Evolutionary conservation across 345 rosid genomes (phyloP), one percentile per base, ranked within the genome.

Genomic region (Eucalyptus pauciflora): DNA sequence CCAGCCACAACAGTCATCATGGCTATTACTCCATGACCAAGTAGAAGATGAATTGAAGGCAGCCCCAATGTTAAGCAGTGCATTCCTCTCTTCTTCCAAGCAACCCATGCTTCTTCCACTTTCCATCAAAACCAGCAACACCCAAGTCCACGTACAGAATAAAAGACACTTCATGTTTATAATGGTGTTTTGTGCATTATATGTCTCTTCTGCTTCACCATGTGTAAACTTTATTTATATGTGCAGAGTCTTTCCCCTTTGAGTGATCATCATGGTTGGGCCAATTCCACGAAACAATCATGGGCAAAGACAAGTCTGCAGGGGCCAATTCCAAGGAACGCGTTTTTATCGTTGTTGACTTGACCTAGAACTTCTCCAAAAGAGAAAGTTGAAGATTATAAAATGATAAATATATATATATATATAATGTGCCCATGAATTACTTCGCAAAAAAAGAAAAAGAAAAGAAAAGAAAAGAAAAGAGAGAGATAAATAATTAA

Each of bases 21-120:
- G 0, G 25, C 29, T 2, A 4, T 58, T 3, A 5, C 13, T 3
- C 64, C 64, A 54, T 3, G 10, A 54, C 4, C 0, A 0, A 54
- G 1, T 0, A 54, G 10, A 54, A 20, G 25, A 54, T 4, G 2
- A 1, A 54, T 24, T 58, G 64, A 54, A 20, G 10, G 25, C 58
- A 3, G 2, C n/a, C n/a, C 25, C 1, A 58, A 58, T 58, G 3
- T 25, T 58, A 3, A 58, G 64, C 2, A 58, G 14, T 58, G 64
- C 64, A 24, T 58, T 58, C 64, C 29, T 58, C n/a, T 58, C n/a
- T 24, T 25, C 64, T 22, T 58, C 64, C n/a, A 58, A 58, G 64
- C 64, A 58, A 10, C 64, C 64, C 64, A 8, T 58, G 64, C 64
- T 58, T 24, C 64, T 58, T 58, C n/a, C 64, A 24, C 14, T 58